Conservation (phyloP, 768 basidiomycete species). For the Phylloporus arenicola region DNA sequence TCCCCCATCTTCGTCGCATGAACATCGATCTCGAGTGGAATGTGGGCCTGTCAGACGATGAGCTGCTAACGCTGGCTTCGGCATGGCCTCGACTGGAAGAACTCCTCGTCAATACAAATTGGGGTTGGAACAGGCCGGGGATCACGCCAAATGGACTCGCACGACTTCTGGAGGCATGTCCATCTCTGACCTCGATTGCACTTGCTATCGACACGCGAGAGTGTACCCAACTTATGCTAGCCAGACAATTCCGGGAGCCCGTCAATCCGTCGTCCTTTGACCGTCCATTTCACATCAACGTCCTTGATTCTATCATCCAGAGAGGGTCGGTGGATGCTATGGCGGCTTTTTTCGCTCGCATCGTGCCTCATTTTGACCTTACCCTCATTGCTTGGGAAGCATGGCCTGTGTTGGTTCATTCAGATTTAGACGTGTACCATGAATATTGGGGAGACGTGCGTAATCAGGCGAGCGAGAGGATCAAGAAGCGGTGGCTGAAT, state of each 20-base stretch:
- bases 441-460: too few relatives aligned
- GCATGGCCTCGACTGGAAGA: conserved; percentile 8
- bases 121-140: conserved; percentile 3
- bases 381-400: background rate
- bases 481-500: too few relatives aligned
- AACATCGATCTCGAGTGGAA: background rate
- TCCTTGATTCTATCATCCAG: background rate
- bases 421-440: too few relatives aligned
- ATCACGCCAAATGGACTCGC: background rate
- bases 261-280: too few relatives aligned
- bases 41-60: background rate
- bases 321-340: background rate
- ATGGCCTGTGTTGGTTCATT: too few relatives aligned
- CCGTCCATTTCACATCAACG: too few relatives aligned
- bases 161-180: background rate
- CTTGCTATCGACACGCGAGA: too few relatives aligned
- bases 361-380: background rate
- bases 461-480: too few relatives aligned
- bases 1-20: background rate
- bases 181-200: background rate
- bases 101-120: conserved; percentile 2
- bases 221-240: too few relatives aligned
- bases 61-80: background rate
- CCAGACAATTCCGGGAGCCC: too few relatives aligned
- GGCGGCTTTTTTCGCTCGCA: conserved; percentile 1